These are phyloP conservation scores for Kernera saxatilis DNA, from an alignment of 345 rosid species.

Conservation along the genomic window DNA sequence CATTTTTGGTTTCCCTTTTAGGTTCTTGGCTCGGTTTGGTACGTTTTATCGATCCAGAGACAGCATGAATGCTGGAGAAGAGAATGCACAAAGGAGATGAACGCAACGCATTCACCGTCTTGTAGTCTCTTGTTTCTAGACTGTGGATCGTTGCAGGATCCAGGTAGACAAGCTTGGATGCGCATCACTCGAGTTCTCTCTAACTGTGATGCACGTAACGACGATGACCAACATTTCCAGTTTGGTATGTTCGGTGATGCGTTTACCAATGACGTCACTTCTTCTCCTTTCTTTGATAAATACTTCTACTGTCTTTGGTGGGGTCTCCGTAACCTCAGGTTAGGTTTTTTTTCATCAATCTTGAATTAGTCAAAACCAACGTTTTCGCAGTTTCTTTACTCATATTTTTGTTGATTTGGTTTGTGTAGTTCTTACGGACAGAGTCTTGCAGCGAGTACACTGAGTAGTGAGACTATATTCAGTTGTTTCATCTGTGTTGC, in stretches of 20 bases:
- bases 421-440: slow-evolving; percentile 81
- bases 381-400: background rate
- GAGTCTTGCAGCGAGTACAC: slow-evolving; percentile 53
- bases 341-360: background rate
- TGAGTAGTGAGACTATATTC: slow-evolving; percentile 51
- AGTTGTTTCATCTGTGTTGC: slow-evolving; percentile 59
- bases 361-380: background rate
- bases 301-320: slow-evolving; percentile 92
- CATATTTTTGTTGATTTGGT: background rate
- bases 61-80: slow-evolving; percentile 61
- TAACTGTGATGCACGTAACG: slow-evolving; percentile 50
- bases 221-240: slow-evolving; percentile 38
- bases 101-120: slow-evolving; percentile 39
- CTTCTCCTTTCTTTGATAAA: slow-evolving; percentile 48
- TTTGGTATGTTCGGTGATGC: slow-evolving; percentile 80
- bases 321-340: slow-evolving; percentile 83
- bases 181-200: slow-evolving; percentile 37
- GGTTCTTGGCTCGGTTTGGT: slow-evolving; percentile 84
- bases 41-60: slow-evolving; percentile 64
- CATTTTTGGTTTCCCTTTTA: slow-evolving; percentile 5
- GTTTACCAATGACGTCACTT: slow-evolving; percentile 55
- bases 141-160: slow-evolving; percentile 40
- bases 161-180: slow-evolving; percentile 59
- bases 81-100: slow-evolving; percentile 52
- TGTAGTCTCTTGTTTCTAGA: slow-evolving; percentile 56